These are phyloP conservation scores for Volutella citrinella DNA, from an alignment of 2,329 filamentous ascomycete genomes.

Conservation along the genomic window DNA sequence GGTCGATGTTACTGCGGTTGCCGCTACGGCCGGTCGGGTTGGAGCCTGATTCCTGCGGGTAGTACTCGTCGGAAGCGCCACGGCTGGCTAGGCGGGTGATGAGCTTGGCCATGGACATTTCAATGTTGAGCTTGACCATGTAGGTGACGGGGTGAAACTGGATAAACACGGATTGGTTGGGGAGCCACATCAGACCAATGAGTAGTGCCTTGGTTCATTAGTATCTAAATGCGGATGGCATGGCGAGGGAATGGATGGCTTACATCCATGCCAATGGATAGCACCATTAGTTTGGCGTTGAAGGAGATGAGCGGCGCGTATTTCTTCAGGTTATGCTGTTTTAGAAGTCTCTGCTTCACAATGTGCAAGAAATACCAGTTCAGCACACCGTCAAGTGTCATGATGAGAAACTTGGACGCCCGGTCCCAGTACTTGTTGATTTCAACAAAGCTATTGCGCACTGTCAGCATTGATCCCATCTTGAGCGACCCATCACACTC, in stretches of 20 bases:
- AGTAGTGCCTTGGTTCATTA: conserved; percentile 20
- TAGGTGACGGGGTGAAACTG: conserved; percentile 52
- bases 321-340: conserved; percentile 45
- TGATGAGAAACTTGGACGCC: conserved; percentile 48
- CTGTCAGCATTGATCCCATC: background rate
- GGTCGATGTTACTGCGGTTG: conserved; percentile 5
- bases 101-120: conserved; percentile 52
- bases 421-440: conserved; percentile 53
- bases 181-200: conserved; percentile 33
- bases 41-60: conserved; percentile 17
- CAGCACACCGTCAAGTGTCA: conserved; percentile 47
- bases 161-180: conserved; percentile 38
- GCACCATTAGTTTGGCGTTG: conserved; percentile 46
- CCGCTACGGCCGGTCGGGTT: conserved; percentile 7
- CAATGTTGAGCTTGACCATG: conserved; percentile 52
- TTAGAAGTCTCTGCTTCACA: conserved; percentile 44
- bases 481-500: conserved; percentile 8
- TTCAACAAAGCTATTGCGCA: conserved; percentile 26
- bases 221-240: no score
- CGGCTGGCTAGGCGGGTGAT: conserved; percentile 37
- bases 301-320: conserved; percentile 48
- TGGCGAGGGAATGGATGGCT: conserved; percentile 13
- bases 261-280: conserved; percentile 50
- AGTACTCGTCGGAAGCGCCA: conserved; percentile 16
- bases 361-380: conserved; percentile 50